Evolutionary conservation across 306 rosid genomes (phyloP).

Genomic region (Cajanus cajan): DNA sequence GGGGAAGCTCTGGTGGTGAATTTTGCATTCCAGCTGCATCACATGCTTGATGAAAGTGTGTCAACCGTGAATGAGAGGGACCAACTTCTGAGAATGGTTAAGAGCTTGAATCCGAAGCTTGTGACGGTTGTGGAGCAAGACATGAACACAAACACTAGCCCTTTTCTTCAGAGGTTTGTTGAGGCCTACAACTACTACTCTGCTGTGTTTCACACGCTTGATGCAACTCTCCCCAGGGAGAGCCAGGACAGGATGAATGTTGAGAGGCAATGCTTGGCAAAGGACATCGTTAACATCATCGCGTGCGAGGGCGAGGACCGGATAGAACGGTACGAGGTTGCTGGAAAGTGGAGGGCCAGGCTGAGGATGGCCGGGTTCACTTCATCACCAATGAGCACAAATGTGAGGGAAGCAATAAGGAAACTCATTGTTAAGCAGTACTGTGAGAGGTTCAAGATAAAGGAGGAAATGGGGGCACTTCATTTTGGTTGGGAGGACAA

Average conservation of each 20-base stretch:
- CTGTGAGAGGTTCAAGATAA: slow-evolving; percentile 68
- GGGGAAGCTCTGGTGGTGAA: slow-evolving; percentile 86
- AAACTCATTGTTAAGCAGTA: slow-evolving; percentile 58
- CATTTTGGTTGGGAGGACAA: slow-evolving; percentile 95
- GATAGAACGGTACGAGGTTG: slow-evolving; percentile 87
- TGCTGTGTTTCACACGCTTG: slow-evolving; percentile 85
- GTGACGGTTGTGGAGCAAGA: slow-evolving; percentile 98
- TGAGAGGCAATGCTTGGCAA: slow-evolving; percentile 85
- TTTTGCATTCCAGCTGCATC: slow-evolving; percentile 93
- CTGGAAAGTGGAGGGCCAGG: slow-evolving; percentile 97
- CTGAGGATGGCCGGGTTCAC: slow-evolving; percentile 89
- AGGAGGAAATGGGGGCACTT: slow-evolving; percentile 71
- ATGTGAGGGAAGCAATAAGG: slow-evolving; percentile 48
- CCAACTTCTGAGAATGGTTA: slow-evolving; percentile 85
- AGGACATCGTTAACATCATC: slow-evolving; percentile 81
- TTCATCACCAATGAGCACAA: slow-evolving; percentile 54
- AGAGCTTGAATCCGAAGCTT: slow-evolving; percentile 78
- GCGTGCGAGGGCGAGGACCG: slow-evolving; percentile 95
- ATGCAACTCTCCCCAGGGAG: slow-evolving; percentile 86
- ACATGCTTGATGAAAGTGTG: slow-evolving; percentile 93
- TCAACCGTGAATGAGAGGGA: slow-evolving; percentile 79
- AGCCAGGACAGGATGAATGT: slow-evolving; percentile 93
- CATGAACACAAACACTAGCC: slow-evolving; percentile 87
- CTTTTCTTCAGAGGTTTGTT: slow-evolving; percentile 69
- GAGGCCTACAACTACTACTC: slow-evolving; percentile 81